Evolutionary conservation across 352 stramenopile genomes (phyloP), one percentile per base, ranked within the genome.

Genomic region (Phytopythium montanum): DNA sequence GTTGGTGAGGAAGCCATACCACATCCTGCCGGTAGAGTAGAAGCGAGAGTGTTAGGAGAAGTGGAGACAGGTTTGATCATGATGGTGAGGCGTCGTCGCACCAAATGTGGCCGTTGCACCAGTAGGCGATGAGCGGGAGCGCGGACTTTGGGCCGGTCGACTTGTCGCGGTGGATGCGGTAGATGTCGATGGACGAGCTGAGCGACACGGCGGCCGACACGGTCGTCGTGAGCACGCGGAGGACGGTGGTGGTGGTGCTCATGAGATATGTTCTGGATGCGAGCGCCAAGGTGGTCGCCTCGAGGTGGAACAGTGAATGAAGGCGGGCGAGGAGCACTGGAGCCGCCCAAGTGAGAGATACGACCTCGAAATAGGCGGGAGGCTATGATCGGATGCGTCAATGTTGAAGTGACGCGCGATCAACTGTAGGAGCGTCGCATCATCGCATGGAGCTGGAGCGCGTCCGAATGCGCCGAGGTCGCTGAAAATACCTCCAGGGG

Each of bases 91-190:
- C 10, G 25, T 28, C 26, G 16, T 63, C 59, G 54, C 59, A 70
- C 65, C 66, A 73, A 3, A 73, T 52, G 39, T 70, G 56, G 29
- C 59, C 68, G 42, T 73, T 73, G 9, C 68, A 63, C 12, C 68
- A 58, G 57, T 65, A 60, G 0, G 52, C 54, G 21, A 74, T 65
- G 1, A 74, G 34, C 3, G 63, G 63, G 9, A 74, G 46, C 9
- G 66, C 64, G 3, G 59, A 59, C 46, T 68, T 64, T 51, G 64
- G 57, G 18, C 66, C 66, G 23, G 65, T 74, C 41, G 38, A 62
- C 61, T 69, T 62, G 38, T 64, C 48, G 21, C 56, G 55, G 49
- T 74, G 56, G n/a, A 70, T 59, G n/a, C 58, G 63, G 63, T 66
- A 68, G 8, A 71, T 74, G 60, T 70, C 63, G 6, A 60, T 52